Base-by-base conservation (phyloP, 2,329 filamentous ascomycete species). In the Fusarium falciforme region DNA sequence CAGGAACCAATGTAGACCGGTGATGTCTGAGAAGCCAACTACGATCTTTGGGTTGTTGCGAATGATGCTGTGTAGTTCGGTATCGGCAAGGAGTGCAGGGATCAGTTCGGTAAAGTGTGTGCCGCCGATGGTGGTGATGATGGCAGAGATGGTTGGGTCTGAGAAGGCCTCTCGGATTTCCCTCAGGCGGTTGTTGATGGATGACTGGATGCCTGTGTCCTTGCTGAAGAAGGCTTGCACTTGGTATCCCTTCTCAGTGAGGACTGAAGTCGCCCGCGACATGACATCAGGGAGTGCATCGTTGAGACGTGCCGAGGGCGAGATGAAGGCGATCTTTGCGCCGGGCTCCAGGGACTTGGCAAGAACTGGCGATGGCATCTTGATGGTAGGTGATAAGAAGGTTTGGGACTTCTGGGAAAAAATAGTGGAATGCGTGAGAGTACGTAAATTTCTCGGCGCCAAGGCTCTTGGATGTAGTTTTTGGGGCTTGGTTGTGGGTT, bases 11-110 rank as follows among this genome's bases (percentile, higher is more conserved):
- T 86, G 84, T 38, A 86, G 65, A 35, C 81, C 79, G 1, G 82
- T 83, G 61, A 85, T 85, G 64, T 86, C 84, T 2, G 83, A 84
- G 64, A 80, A 84, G 2, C 84, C 84, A 17, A 85, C 80, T 2
- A 86, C 78, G 22, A 86, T 79, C 77, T 85, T 86, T 36, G 84
- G 84, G 54, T 82, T 78, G 2, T 69, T 71, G 6, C 79, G 80
- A 40, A 85, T 81, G 2, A 67, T 62, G 12, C 27, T 61, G 33
- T 83, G 82, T 3, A 85, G 77, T 11, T 79, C 79, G 7, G 72
- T 76, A 66, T 86, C 84, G 1, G 76, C 80, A 6, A 83, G 66
- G 0, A 86, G 69, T 3, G 78, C 76, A 0, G 83, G 84, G 0
- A 85, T 72, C 16, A 86, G 80, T 77, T 86, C 83, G 4, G 78